phyloP scores from a whole-genome alignment of 805 yeast genomes.

The Metschnikowia orientalis region DNA sequence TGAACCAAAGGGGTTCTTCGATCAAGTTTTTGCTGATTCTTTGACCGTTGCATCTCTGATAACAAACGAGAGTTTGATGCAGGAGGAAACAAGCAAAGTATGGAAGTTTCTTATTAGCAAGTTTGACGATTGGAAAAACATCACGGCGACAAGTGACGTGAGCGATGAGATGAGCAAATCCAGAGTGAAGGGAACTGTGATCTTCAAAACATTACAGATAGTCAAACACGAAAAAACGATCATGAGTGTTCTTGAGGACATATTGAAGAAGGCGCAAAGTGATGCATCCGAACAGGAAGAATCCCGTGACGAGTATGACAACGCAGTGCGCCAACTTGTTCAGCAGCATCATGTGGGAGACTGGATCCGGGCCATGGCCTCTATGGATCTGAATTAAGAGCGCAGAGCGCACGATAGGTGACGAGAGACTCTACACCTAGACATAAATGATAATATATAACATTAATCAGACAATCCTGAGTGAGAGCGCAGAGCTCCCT shows the following conservation, averaged over 20 bases:
- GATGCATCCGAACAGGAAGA: conserved; percentile 5
- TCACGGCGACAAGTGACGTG: conserved; percentile 32
- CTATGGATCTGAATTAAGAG: too few species aligned
- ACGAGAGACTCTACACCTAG: too few species aligned
- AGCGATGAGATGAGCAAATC: conserved; percentile 40
- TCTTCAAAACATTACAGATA: conserved; percentile 39
- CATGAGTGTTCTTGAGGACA: conserved; percentile 12
- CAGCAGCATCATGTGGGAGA: conserved; percentile 18
- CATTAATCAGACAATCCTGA: neutral
- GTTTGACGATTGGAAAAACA: conserved; percentile 48
- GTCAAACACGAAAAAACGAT: conserved; percentile 13
- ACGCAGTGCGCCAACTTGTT: conserved; percentile 16
- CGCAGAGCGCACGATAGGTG: too few species aligned
- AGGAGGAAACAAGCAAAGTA: conserved; percentile 25
- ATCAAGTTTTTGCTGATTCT: conserved; percentile 37
- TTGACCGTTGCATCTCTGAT: conserved; percentile 46
- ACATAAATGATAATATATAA: too few species aligned
- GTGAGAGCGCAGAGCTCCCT: neutral
- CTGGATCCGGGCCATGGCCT: conserved; percentile 22
- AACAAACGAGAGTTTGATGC: conserved; percentile 22
- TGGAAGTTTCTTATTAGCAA: conserved; percentile 58
- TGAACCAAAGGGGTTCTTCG: conserved; percentile 24
- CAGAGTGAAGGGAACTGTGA: conserved; percentile 37
- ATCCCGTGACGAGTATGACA: conserved; percentile 7
- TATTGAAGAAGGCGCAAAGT: conserved; percentile 6